A percentile compares a stretch with the other conserved stretches of the same genome.
Conservation (phyloP, 2,329 filamentous ascomycete genomes). For the Fusarium keratoplasticum region DNA sequence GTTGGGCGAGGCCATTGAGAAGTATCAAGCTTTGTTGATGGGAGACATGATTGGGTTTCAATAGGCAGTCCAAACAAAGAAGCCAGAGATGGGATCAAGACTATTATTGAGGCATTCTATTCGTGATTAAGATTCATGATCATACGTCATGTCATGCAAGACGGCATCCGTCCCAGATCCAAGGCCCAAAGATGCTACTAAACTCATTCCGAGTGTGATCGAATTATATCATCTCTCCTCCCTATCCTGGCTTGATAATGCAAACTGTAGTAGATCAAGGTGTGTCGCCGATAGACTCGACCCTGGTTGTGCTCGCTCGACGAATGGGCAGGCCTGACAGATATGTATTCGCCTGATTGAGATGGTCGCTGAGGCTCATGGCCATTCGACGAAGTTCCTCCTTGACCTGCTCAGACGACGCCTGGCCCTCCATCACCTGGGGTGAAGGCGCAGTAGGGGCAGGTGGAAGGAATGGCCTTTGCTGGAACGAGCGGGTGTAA, state of each 20-base stretch:
- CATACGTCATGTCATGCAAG: constrained; percentile 14
- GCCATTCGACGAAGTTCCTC: constrained; percentile 63
- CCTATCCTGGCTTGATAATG: neutral
- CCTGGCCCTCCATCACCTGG: constrained; percentile 66
- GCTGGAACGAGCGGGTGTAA: constrained; percentile 20
- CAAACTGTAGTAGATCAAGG: constrained; percentile 13
- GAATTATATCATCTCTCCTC: neutral
- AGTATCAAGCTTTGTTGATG: constrained; percentile 81
- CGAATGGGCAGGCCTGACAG: constrained; percentile 55
- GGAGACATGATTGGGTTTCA: constrained; percentile 69
- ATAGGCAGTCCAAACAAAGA: neutral
- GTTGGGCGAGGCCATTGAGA: constrained; percentile 83
- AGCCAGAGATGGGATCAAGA: neutral
- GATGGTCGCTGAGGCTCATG: constrained; percentile 61
- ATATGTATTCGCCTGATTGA: constrained; percentile 59
- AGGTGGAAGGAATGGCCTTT: constrained; percentile 46
- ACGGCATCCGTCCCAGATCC: constrained; percentile 2
- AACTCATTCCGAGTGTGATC: neutral
- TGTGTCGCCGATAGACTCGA: constrained; percentile 41
- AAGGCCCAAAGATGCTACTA: neutral
- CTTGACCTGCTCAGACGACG: constrained; percentile 62
- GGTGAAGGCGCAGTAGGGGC: constrained; percentile 59
- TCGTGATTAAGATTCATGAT: constrained; percentile 26
- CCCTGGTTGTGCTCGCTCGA: constrained; percentile 47
- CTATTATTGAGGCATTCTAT: constrained; percentile 20